Base-by-base conservation (phyloP, 768 basidiomycete species). In the Termitomyces sp. region DNA sequence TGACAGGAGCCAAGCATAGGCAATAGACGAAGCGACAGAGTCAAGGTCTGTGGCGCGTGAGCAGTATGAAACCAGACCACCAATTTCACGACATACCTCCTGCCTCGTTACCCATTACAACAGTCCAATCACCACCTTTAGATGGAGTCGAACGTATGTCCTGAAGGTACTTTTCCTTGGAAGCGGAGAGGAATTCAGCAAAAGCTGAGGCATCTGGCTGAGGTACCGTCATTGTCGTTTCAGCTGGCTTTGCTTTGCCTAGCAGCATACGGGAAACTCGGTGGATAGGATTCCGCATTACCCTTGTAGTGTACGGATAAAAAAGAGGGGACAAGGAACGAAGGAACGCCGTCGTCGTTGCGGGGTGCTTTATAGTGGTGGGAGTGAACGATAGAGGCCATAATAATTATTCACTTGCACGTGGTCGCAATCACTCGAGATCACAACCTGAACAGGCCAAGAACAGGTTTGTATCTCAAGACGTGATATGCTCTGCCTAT, bases 21-120 rank as follows among this genome's bases (percentile, higher is more conserved):
- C 89, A 51, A 98, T 81, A 2, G 94, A 83, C 56, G 89, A 90
- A 0, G 92, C 94, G 19, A 96, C 67, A 5, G 85, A 86, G 71
- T 99, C 97, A 34, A 98, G 82, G 70, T 99, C 96, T 98, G 57
- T 46, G 15, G 38, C 11, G 19, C 24, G 8, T 51, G 26, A 41
- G 10, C 41, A 49, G 14, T 30, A 6, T 19, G 2, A 9, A 49
- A 28, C 24, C 28, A 57, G 30, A 21, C 28, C 44, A 37, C 24
- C 4, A 17, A 21, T 24, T 21, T 34, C 32, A 43, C 24, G 15
- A 64, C 72, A 55, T 66, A 95, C 96, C 96, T 64, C 95, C 95
- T 14, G 96, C 93, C 70, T 98, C 96, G 68, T 99, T 99, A 0
- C 96, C 95, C 85, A 94, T 90, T 0, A 85, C 88, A 5, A 97